Evolutionary conservation across 805 yeast genomes (phyloP).

Genomic region (Kurtzmaniella fragi): DNA sequence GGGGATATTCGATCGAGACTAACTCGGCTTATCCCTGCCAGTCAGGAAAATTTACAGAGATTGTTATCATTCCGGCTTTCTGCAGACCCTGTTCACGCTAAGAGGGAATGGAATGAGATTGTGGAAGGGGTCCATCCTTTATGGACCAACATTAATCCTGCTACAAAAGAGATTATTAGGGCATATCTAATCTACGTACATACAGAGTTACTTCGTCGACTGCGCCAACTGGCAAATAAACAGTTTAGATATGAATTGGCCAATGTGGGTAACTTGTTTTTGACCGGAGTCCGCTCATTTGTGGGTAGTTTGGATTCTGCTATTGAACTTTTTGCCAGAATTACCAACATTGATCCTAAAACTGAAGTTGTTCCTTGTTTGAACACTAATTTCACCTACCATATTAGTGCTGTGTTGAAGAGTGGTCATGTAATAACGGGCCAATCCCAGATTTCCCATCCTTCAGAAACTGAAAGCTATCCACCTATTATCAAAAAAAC

Average conservation of each 20-base stretch:
- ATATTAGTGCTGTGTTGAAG: conserved; percentile 68
- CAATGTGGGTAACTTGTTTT: conserved; percentile 76
- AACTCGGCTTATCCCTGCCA: conserved; percentile 63
- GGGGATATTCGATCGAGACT: conserved; percentile 87
- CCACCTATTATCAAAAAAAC: conserved; percentile 23
- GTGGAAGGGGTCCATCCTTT: conserved; percentile 74
- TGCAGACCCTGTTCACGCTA: conserved; percentile 46
- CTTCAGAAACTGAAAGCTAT: conserved; percentile 33
- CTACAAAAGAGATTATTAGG: conserved; percentile 65
- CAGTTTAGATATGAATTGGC: conserved; percentile 75
- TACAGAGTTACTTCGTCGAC: conserved; percentile 66
- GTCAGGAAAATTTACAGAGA: conserved; percentile 28
- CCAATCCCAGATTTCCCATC: conserved; percentile 92
- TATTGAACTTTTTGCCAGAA: conserved; percentile 64
- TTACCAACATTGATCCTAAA: conserved; percentile 52
- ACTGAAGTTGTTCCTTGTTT: conserved; percentile 71
- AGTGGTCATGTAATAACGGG: conserved; percentile 79
- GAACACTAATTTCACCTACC: conserved; percentile 80
- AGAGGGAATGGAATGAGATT: conserved; percentile 66
- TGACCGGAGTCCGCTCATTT: conserved; percentile 77
- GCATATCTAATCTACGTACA: conserved; percentile 77
- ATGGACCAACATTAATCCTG: conserved; percentile 59
- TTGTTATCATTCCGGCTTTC: conserved; percentile 47
- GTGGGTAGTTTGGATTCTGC: conserved; percentile 84
- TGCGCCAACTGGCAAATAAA: conserved; percentile 37